Conservation (phyloP, 2,329 filamentous ascomycete species). For the Pseudogymnoascus sp. region DNA sequence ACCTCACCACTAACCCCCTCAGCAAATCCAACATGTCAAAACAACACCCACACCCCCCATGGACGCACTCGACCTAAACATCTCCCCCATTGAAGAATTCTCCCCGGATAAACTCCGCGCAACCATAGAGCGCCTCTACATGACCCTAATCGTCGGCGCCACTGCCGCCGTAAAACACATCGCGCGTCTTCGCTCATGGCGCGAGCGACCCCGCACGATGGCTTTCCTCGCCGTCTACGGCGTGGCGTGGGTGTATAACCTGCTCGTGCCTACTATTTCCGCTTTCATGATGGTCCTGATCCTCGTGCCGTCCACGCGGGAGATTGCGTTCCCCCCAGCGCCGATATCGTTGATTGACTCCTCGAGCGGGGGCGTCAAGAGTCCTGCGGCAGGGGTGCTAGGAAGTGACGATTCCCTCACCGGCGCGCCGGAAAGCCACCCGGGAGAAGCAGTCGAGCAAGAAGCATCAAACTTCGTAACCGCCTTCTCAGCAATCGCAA, state of each 20-base stretch:
- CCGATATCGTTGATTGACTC: constrained; percentile 66
- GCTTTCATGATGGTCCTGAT: constrained; percentile 58
- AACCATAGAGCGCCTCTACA: constrained; percentile 74
- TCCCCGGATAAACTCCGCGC: constrained; percentile 75
- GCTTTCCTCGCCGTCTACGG: constrained; percentile 52
- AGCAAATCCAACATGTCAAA: constrained; percentile 60
- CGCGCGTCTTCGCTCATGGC: constrained; percentile 70
- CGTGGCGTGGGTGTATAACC: constrained; percentile 64
- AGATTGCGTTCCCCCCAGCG: constrained; percentile 66
- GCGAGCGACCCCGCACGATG: constrained; percentile 61
- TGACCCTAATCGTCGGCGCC: constrained; percentile 64
- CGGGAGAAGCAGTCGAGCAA: constrained; percentile 75
- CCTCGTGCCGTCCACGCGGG: constrained; percentile 54
- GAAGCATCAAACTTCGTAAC: constrained; percentile 78
- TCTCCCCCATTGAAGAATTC: constrained; percentile 76
- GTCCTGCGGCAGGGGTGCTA: constrained; percentile 66
- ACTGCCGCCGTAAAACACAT: constrained; percentile 66
- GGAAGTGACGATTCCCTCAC: constrained; percentile 72
- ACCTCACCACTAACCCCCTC: constrained; percentile 21
- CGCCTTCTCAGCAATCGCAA: constrained; percentile 62
- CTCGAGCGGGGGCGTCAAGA: constrained; percentile 67
- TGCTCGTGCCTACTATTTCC: constrained; percentile 57
- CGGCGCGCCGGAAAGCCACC: constrained; percentile 74
- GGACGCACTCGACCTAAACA: constrained; percentile 70
- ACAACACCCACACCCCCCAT: constrained; percentile 49